Conservation (phyloP, 805 yeast genomes). For the Candida taoyuanica region DNA sequence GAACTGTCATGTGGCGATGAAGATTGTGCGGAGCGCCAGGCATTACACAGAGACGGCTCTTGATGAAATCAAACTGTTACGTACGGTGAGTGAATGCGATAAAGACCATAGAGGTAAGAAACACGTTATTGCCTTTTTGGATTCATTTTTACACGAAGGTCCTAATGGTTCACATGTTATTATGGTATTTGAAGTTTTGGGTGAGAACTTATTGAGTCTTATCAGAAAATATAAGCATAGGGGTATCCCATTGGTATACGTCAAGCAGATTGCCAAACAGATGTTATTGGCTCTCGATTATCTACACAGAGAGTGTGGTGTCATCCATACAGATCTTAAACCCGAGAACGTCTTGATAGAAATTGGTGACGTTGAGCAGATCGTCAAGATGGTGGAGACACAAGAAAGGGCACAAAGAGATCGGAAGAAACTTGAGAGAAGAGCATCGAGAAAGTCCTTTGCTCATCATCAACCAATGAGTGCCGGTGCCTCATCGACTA, state of each 20-base stretch:
- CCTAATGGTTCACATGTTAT: conserved; percentile 91
- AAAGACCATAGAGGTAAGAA: conserved; percentile 73
- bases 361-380: conserved; percentile 77
- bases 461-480: conserved; percentile 12
- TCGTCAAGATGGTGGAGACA: conserved; percentile 62
- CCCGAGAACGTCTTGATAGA: conserved; percentile 76
- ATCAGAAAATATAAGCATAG: conserved; percentile 73
- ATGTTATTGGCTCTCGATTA: conserved; percentile 67
- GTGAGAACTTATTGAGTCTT: conserved; percentile 85
- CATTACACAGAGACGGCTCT: conserved; percentile 92
- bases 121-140: conserved; percentile 75
- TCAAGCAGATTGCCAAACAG: conserved; percentile 79
- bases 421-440: conserved; percentile 37
- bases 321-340: conserved; percentile 68
- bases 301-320: conserved; percentile 67
- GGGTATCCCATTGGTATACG: conserved; percentile 73
- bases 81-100: conserved; percentile 59
- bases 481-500: conserved; percentile 8
- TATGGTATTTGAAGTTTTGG: conserved; percentile 96
- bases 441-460: conserved; percentile 29
- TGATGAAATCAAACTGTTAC: conserved; percentile 83
- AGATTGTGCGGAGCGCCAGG: conserved; percentile 85
- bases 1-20: conserved; percentile 82
- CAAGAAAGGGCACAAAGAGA: conserved; percentile 47
- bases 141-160: conserved; percentile 81